Evolutionary conservation across 2,329 filamentous ascomycete genomes (phyloP).

Genomic region (Diaporthe citriasiana): DNA sequence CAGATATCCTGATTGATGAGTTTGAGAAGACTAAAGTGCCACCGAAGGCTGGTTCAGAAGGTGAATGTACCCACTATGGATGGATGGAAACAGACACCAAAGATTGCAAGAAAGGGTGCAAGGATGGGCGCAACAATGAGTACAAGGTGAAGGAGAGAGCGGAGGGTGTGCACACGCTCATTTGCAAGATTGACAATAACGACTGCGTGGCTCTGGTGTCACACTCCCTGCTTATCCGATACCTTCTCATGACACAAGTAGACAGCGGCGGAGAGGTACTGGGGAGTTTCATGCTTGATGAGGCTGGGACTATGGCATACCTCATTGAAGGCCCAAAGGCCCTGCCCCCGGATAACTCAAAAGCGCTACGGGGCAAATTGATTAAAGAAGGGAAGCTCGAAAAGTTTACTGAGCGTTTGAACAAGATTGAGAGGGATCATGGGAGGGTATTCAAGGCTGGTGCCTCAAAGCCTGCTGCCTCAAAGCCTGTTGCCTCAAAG

Average conservation of each 20-base stretch:
- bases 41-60: not conserved
- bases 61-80: fast-evolving
- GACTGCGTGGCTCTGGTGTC: not conserved
- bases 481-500: no score
- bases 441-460: no score
- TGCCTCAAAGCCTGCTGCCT: no score
- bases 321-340: not conserved
- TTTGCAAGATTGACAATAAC: not conserved
- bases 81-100: not conserved
- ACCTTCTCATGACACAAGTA: not conserved
- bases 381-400: no score
- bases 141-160: not conserved
- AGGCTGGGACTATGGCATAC: no score
- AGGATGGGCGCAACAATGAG: no score
- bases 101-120: not conserved
- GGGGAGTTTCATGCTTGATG: not conserved
- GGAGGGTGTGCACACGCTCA: fast-evolving
- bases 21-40: not conserved
- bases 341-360: no score
- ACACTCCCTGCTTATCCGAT: not conserved
- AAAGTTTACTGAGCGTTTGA: no score
- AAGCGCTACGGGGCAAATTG: no score
- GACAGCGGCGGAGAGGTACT: not conserved
- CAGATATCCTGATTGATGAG: not conserved
- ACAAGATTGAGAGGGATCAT: no score